Conservation (phyloP, 805 yeast genomes). For the Starmera dryadoides region DNA sequence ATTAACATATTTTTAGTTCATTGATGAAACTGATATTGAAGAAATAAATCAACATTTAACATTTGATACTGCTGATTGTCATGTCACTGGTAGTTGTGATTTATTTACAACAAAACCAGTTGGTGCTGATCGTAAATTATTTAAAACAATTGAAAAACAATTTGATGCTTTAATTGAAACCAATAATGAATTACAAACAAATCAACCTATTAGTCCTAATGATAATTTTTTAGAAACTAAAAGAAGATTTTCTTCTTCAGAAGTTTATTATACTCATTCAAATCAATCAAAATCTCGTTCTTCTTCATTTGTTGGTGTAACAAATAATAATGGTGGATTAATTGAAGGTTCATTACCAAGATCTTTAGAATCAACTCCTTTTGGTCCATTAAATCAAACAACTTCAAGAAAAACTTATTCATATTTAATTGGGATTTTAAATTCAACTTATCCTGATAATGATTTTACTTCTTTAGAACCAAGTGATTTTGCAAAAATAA, state of each 20-base stretch:
- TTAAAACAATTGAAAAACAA: conserved; percentile 80
- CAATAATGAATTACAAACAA: conserved; percentile 17
- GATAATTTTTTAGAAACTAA: conserved; percentile 32
- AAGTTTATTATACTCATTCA: conserved; percentile 8
- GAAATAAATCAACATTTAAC: conserved; percentile 79
- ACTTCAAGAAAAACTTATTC: conserved; percentile 87
- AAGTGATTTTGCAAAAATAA: conserved; percentile 51
- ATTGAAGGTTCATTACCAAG: conserved; percentile 4
- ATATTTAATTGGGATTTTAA: conserved; percentile 80
- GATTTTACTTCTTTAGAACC: conserved; percentile 89
- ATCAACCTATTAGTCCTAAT: conserved; percentile 6
- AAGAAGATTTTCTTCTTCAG: conserved; percentile 27
- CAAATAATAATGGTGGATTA: background rate
- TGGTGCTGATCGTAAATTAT: conserved; percentile 81
- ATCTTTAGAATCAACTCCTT: conserved; percentile 48
- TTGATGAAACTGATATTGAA: conserved; percentile 91
- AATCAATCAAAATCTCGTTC: conserved; percentile 1
- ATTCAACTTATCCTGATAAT: conserved; percentile 93
- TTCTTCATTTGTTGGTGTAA: background rate
- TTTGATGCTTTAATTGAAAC: conserved; percentile 42
- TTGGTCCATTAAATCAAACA: conserved; percentile 86
- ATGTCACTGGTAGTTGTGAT: conserved; percentile 84
- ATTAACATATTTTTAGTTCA: conserved; percentile 44
- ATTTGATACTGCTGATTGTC: conserved; percentile 69
- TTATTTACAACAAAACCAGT: conserved; percentile 92